These are phyloP conservation scores for Geotrichum cucujoidarum DNA, from an alignment of 1,139 yeast genomes.

Conservation along the genomic window DNA sequence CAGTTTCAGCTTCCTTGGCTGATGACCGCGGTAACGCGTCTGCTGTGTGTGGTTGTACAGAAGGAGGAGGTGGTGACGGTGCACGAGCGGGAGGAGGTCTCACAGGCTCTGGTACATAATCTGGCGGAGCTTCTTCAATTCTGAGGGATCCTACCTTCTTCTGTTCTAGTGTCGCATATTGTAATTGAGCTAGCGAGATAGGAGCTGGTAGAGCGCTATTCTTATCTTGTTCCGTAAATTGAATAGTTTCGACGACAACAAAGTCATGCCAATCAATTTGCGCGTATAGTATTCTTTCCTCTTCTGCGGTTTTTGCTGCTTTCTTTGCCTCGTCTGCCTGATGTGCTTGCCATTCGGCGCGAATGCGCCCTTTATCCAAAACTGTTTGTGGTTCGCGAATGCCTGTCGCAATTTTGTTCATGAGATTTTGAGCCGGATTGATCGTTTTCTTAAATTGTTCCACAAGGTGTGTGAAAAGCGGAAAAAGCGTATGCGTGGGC, in stretches of 20 bases:
- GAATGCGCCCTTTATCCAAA: conserved; percentile 47
- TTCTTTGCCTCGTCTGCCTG: conserved; percentile 36
- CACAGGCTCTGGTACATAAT: conserved; percentile 27
- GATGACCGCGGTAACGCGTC: conserved; percentile 18
- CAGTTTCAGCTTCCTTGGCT: conserved; percentile 11
- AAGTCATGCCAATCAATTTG: conserved; percentile 88
- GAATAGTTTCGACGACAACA: conserved; percentile 61
- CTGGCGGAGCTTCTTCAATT: conserved; percentile 42
- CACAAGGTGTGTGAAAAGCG: conserved; percentile 48
- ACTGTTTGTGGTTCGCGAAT: conserved; percentile 36
- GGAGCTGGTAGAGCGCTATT: conserved; percentile 61
- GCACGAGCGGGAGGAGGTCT: background rate
- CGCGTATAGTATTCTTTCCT: conserved; percentile 55
- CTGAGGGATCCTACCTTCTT: conserved; percentile 35
- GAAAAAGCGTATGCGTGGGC: conserved; percentile 55
- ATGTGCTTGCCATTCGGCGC: conserved; percentile 55
- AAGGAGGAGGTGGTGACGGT: conserved; percentile 6
- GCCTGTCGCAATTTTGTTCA: conserved; percentile 25
- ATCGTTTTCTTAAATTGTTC: conserved; percentile 52
- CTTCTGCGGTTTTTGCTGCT: conserved; percentile 36
- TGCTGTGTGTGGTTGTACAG: conserved; percentile 9
- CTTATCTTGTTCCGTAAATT: conserved; percentile 61
- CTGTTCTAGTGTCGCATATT: conserved; percentile 56
- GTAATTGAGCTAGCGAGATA: conserved; percentile 52
- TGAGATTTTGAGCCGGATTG: conserved; percentile 26